A percentile compares a stretch with the other conserved stretches of the same genome.
Evolutionary conservation across 108 stramenopile species (phyloP).

Genomic region (Nitzschia inconspicua): DNA sequence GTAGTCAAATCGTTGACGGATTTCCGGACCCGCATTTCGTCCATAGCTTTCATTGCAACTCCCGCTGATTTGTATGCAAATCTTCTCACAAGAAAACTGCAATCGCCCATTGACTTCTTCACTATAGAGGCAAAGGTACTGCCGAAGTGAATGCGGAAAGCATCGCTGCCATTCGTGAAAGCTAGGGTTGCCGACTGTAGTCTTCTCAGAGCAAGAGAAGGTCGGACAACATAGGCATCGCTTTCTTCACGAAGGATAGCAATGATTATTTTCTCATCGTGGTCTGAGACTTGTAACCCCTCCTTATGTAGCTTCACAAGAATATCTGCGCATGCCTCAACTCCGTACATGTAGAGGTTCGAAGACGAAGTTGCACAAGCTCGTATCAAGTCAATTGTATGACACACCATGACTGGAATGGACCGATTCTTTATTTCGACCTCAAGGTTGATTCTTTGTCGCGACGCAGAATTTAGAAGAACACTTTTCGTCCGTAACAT

Average conservation of each 20-base stretch:
- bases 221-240: conserved; percentile 32
- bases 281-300: not conserved
- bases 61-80: conserved; percentile 18
- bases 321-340: not conserved
- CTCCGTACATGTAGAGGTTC: conserved; percentile 4
- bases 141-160: conserved; percentile 23
- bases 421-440: not conserved
- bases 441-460: not conserved
- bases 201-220: conserved; percentile 17
- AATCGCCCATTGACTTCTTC: conserved; percentile 18
- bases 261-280: conserved; percentile 19
- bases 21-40: conserved; percentile 11
- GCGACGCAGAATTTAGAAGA: not conserved
- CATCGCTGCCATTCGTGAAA: conserved; percentile 33
- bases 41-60: not conserved
- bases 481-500: conserved; percentile 3
- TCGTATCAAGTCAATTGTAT: conserved; percentile 20
- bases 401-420: conserved; percentile 4
- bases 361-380: conserved; percentile 7
- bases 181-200: conserved; percentile 32
- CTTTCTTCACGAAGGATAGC: conserved; percentile 1
- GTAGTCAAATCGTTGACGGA: conserved; percentile 12
- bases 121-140: conserved; percentile 22
- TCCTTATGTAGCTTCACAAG: not conserved
- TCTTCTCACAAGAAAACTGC: conserved; percentile 16